These are phyloP conservation scores for Metschnikowia gruessii DNA, from an alignment of 805 yeast species.

Conservation along the genomic window DNA sequence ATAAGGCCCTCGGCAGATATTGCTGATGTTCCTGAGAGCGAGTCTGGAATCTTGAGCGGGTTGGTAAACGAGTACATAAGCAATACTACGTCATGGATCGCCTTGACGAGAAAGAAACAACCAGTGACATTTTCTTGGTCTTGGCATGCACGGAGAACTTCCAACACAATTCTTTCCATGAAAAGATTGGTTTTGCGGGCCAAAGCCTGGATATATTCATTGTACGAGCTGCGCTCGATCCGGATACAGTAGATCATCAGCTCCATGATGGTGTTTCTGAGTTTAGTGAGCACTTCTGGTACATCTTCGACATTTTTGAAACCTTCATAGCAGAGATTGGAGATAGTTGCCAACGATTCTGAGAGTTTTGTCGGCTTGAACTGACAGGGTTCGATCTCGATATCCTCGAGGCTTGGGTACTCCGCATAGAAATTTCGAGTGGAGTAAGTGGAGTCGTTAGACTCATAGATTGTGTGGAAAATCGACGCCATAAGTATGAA, in stretches of 20 bases:
- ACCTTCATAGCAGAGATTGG: conserved; percentile 15
- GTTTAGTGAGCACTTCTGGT: conserved; percentile 13
- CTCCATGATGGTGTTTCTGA: conserved; percentile 12
- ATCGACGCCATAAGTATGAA: conserved; percentile 4
- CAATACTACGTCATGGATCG: conserved; percentile 11
- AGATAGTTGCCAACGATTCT: conserved; percentile 15
- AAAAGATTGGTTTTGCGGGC: conserved; percentile 11
- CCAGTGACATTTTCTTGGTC: conserved; percentile 5
- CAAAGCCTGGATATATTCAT: conserved; percentile 14
- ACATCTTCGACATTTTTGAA: conserved; percentile 8
- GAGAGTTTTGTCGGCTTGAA: conserved; percentile 10
- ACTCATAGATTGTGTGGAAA: conserved; percentile 8
- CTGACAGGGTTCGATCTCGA: conserved; percentile 10
- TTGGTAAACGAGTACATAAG: conserved; percentile 16
- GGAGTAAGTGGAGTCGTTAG: conserved; percentile 8
- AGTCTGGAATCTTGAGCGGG: conserved; percentile 15
- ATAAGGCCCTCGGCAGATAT: not conserved
- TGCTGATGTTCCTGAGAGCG: conserved; percentile 5
- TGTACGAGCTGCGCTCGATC: conserved; percentile 13
- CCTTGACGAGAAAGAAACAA: conserved; percentile 14
- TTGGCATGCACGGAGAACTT: conserved; percentile 12
- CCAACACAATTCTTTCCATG: conserved; percentile 13
- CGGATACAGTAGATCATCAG: conserved; percentile 16
- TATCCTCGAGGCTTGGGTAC: conserved; percentile 11
- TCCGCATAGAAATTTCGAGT: conserved; percentile 8